A percentile compares a stretch with the other conserved stretches of the same genome.
Conservation (phyloP, 108 stramenopile species). For the Asterionellopsis glacialis region DNA sequence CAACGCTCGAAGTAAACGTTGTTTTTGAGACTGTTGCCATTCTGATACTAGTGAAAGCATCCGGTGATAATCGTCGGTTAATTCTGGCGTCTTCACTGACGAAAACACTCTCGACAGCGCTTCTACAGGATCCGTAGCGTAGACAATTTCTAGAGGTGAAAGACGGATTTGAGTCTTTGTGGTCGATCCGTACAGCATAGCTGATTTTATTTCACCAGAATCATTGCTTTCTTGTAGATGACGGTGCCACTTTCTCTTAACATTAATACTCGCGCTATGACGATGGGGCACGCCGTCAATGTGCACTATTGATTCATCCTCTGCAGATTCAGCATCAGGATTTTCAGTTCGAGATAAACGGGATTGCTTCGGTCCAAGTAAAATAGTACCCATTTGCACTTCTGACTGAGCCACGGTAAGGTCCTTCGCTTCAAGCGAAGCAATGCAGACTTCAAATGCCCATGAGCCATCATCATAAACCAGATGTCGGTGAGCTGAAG, state of each 20-base stretch:
- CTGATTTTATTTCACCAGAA: neutral
- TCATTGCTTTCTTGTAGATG: conserved; percentile 2
- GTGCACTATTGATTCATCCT: neutral
- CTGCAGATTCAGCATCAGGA: neutral
- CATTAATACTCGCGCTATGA: conserved; percentile 16
- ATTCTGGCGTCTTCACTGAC: conserved; percentile 50
- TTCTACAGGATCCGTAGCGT: conserved; percentile 54
- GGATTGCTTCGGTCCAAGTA: neutral
- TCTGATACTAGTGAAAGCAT: conserved; percentile 27
- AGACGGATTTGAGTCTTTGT: conserved; percentile 29
- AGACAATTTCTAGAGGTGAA: conserved; percentile 58
- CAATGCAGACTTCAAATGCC: conserved; percentile 27
- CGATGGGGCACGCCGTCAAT: conserved; percentile 22
- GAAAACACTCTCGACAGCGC: conserved; percentile 46
- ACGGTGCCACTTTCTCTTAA: conserved; percentile 20
- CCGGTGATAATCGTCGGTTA: conserved; percentile 57
- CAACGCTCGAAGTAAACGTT: conserved; percentile 43
- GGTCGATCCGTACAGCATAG: conserved; percentile 13
- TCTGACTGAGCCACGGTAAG: conserved; percentile 14
- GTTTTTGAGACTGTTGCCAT: conserved; percentile 47
- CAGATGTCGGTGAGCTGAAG: conserved; percentile 26
- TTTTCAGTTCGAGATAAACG: neutral
- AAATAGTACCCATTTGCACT: neutral
- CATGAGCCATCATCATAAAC: conserved; percentile 44
- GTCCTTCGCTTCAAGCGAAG: conserved; percentile 27